Base-by-base conservation (phyloP, 495 filamentous ascomycete genomes). In the Penicillium tannophilum region DNA sequence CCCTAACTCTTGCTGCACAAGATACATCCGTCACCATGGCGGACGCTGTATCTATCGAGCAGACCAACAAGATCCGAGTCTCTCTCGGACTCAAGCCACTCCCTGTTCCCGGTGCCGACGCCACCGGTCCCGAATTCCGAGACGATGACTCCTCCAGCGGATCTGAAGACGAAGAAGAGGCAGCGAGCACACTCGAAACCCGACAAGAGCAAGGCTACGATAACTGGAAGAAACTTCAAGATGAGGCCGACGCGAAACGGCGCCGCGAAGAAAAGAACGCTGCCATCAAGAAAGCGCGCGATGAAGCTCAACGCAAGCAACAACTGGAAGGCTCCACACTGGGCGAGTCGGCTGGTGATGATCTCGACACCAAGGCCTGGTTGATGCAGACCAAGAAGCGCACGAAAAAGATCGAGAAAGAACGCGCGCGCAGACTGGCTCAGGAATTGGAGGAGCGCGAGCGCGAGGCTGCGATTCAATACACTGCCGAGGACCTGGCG, bases 41-140 rank as follows among this genome's bases (percentile, higher is more conserved):
- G 36, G 90, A 93, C 79, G 81, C 86, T 63, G 84, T 93, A 30
- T 88, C 90, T 54, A 93, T 98, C 69, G 92, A 96, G 70, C 91
- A 96, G 80, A 90, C 91, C 47, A 98, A 98, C 81, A 90, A 92
- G 68, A 87, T 97, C 63, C 93, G 94, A 44, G 82, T 86, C 59
- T 90, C 91, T 39, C 82, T 97, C 63, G 94, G 94, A 58, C 87
- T 97, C 77, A 91, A 92, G 66, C 93, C 92, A 33, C 80, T 98
- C 62, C 92, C 92, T 48, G 90, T 95, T 9, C 89, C 90, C 20
- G 88, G 90, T 50, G 71, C 71, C 46, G 65, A 69, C 58, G 61
- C 66, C 60, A 55, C 63, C 20, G 86, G 85, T 42, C 86, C 84
- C n/a, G 64, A 76, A 12, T 89, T 89, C 78, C 87, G 85, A 65